Evolutionary conservation across 768 basidiomycete genomes (phyloP).

Genomic region (Favolaschia claudopus): DNA sequence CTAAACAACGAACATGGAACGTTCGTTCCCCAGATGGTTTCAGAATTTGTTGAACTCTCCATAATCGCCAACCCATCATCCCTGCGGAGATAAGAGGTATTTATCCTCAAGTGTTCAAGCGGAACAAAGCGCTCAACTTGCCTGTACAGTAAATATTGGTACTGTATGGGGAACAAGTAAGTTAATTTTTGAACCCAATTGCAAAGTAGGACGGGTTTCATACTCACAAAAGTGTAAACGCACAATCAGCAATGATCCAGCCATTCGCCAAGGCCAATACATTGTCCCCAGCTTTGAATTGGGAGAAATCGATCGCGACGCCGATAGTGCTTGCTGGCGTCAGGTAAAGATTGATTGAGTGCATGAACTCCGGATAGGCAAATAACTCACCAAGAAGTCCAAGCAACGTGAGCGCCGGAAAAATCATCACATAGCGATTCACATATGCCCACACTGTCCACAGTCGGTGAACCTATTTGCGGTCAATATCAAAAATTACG

Average conservation of each 20-base stretch:
- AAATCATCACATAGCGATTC: slow-evolving; percentile 7
- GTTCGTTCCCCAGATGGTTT: neutral
- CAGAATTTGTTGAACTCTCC: slow-evolving; percentile 1
- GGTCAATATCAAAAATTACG: too few species aligned
- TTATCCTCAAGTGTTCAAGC: too few species aligned
- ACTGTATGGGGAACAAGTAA: neutral
- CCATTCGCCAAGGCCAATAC: slow-evolving; percentile 1
- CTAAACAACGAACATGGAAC: neutral
- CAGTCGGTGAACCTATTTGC: slow-evolving; percentile 6
- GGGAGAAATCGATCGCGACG: neutral
- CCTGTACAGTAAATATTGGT: slow-evolving; percentile 20
- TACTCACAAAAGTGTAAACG: slow-evolving; percentile 4
- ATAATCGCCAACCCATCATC: slow-evolving; percentile 5
- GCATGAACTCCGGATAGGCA: neutral
- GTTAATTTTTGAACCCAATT: too few species aligned
- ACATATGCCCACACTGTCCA: slow-evolving; percentile 7
- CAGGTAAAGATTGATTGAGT: neutral
- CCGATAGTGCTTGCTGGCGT: slow-evolving; percentile 5
- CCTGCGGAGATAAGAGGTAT: neutral
- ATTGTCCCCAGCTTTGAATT: neutral
- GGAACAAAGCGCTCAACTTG: neutral
- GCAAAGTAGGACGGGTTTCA: neutral
- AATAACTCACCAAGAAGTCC: slow-evolving; percentile 1
- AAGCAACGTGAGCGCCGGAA: neutral
- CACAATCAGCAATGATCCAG: slow-evolving; percentile 7